phyloP scores from a whole-genome alignment of 2,329 filamentous ascomycete genomes.

The Colletotrichum acutatum region DNA sequence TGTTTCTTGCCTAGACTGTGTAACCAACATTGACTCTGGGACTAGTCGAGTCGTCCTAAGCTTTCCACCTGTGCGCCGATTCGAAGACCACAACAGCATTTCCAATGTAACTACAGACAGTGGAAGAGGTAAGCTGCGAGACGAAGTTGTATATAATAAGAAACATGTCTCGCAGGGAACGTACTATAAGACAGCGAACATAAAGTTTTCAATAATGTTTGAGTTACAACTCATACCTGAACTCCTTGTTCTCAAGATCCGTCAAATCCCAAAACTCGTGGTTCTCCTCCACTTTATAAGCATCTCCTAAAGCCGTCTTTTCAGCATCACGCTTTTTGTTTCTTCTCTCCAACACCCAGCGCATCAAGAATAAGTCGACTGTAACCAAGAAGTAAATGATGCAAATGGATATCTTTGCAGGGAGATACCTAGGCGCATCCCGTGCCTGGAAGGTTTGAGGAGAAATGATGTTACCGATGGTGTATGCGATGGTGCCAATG shows the following conservation, averaged over 20 bases:
- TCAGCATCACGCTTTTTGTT: constrained; percentile 39
- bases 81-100: no score
- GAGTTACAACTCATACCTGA: constrained; percentile 44
- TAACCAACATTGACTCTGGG: no score
- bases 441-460: constrained; percentile 63
- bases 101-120: no score
- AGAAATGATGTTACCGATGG: constrained; percentile 65
- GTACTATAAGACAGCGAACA: no score
- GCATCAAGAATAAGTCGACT: constrained; percentile 50
- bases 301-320: constrained; percentile 56
- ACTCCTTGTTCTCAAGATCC: constrained; percentile 75
- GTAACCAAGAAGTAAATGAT: constrained; percentile 66
- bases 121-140: no score
- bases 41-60: no score
- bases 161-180: no score
- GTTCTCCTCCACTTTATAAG: constrained; percentile 64
- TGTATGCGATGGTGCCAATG: constrained; percentile 66
- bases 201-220: background rate
- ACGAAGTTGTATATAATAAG: no score
- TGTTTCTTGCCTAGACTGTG: no score
- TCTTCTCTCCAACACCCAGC: constrained; percentile 49
- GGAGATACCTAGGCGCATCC: constrained; percentile 63
- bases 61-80: no score
- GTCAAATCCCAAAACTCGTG: constrained; percentile 69
- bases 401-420: constrained; percentile 65